Base-by-base conservation (phyloP, 176 grass and related monocot species). In the Secale cereale region DNA sequence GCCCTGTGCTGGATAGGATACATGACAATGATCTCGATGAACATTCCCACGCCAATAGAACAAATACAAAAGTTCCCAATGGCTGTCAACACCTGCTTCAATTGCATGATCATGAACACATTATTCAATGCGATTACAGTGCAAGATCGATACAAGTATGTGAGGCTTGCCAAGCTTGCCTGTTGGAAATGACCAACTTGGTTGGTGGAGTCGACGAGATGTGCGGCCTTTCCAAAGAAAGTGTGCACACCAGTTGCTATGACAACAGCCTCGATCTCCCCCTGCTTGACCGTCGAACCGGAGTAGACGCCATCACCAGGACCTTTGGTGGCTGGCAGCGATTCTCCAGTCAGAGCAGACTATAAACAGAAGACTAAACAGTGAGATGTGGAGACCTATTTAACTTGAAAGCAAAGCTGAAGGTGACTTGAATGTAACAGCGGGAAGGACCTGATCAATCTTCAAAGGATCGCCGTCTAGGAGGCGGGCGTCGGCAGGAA, bases 161-260 rank as follows among this genome's bases (percentile, higher is more conserved):
- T 20, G 46, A 74, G 10, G 37, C 27, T 31, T 28, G 27, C 27
- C 39, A 11, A 80, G 70, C 76, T 89, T 85, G 70, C 87, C 87
- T 89, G 87, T 50, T 91, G 89, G 66, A 91, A 91, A 66, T 91
- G 89, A 16, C 89, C 89, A 67, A 91, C 89, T 84, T 91, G 85
- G 59, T 91, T 91, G 7, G 89, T 91, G 10, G 85, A 87, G 78
- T 91, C 89, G 10, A 91, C 89, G 29, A 91, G 89, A 80, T 91
- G 89, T 41, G 89, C 89, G 46, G 89, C 89, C 85, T 91, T 91
- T 32, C 89, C 89, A 63, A 91, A 91, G 89, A 91, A 91, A 74
- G 89, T 91, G 68, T 91, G 89, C 59, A 91, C 89, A 45, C 89
- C 89, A 2, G 89, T 91, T 30, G 89, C 89, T 77, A 91, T 91